Percentiles rank a stretch among this genome's conserved stretches.
phyloP scores from a whole-genome alignment of 192 early-diverging fungal species.

The Coemansia sp. region DNA sequence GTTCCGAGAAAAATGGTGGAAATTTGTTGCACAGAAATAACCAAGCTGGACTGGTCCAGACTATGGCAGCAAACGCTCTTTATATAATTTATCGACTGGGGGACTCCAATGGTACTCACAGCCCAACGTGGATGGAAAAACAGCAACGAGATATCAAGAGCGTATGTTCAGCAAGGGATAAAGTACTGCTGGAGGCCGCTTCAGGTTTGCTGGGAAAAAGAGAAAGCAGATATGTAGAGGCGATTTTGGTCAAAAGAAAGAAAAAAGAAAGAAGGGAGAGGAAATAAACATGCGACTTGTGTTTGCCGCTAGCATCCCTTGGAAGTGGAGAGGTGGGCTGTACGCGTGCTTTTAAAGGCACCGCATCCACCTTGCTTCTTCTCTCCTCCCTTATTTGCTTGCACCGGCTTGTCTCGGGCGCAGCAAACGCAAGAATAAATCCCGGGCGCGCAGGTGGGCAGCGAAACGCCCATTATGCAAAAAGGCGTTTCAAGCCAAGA shows the following conservation, averaged over 20 bases:
- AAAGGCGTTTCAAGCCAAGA: neutral
- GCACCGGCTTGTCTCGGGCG: conserved; percentile 3
- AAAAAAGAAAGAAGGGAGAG: conserved; percentile 3
- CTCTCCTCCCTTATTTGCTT: neutral
- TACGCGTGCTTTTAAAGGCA: conserved; percentile 9
- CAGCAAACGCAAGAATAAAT: conserved; percentile 7
- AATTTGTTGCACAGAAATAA: neutral
- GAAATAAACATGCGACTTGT: conserved; percentile 15
- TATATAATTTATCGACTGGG: neutral
- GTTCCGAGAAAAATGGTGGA: neutral
- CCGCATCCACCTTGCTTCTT: neutral
- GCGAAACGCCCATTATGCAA: conserved; percentile 10
- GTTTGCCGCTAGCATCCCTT: neutral
- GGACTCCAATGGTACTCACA: neutral
- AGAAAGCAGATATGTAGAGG: neutral
- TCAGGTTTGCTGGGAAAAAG: conserved; percentile 2
- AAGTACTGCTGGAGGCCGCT: neutral
- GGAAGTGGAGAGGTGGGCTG: neutral
- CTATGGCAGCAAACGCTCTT: neutral
- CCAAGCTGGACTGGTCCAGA: neutral
- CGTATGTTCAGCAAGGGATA: neutral
- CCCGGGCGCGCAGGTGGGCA: conserved; percentile 3
- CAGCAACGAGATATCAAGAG: conserved; percentile 1
- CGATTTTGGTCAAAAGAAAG: conserved; percentile 2
- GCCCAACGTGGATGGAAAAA: neutral